These are phyloP conservation scores for Tetrahymena elliotti DNA, from an alignment of 73 alveolate species.

Conservation along the genomic window DNA sequence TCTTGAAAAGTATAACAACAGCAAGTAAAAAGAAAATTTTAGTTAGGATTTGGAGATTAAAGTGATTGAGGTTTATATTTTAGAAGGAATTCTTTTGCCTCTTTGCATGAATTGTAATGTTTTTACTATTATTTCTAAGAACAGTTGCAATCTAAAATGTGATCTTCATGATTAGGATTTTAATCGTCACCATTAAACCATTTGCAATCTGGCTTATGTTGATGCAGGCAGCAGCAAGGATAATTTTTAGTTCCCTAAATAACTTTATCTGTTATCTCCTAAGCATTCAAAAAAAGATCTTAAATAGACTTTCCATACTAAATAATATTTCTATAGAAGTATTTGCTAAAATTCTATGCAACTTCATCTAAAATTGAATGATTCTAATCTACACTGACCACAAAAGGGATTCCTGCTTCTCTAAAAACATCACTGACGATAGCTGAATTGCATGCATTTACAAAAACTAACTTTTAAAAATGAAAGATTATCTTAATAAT, in stretches of 20 bases:
- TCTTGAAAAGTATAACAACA: not conserved
- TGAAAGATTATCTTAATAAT: no score
- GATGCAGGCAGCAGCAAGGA: not conserved
- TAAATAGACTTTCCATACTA: not conserved
- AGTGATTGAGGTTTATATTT: not conserved
- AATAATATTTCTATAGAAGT: not conserved
- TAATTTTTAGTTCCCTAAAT: not conserved
- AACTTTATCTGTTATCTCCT: not conserved
- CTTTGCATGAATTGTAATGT: not conserved
- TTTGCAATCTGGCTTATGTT: not conserved
- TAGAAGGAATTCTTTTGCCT: not conserved
- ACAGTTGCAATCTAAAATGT: not conserved
- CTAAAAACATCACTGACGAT: not conserved
- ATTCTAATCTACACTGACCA: not conserved
- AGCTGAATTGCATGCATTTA: not conserved
- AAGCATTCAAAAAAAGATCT: not conserved
- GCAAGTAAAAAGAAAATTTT: not conserved
- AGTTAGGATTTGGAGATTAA: not conserved
- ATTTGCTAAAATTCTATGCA: not conserved
- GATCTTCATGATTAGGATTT: not conserved
- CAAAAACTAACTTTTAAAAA: not conserved
- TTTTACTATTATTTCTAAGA: not conserved
- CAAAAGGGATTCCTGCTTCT: not conserved
- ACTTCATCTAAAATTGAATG: not conserved
- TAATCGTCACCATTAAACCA: not conserved